phyloP scores from a whole-genome alignment of 495 filamentous ascomycete genomes.

The Cercophora scortea region DNA sequence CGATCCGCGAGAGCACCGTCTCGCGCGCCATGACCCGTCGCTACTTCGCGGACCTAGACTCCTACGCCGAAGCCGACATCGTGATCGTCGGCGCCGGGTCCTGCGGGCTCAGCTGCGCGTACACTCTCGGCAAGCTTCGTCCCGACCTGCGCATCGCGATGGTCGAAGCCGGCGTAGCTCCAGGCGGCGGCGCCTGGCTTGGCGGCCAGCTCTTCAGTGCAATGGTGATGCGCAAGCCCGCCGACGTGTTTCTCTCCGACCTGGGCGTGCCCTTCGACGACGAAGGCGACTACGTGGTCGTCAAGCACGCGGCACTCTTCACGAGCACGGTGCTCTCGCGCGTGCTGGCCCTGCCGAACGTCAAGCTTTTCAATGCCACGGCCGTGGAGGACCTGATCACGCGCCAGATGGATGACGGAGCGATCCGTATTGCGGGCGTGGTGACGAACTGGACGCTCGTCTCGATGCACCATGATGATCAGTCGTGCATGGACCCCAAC shows the following conservation, averaged over 20 bases:
- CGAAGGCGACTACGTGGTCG: slow-evolving; percentile 78
- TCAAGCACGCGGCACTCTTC: slow-evolving; percentile 89
- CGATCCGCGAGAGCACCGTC: slow-evolving; percentile 85
- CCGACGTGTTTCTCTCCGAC: slow-evolving; percentile 72
- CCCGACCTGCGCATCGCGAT: slow-evolving; percentile 89
- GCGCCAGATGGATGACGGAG: slow-evolving; percentile 40
- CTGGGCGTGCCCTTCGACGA: slow-evolving; percentile 81
- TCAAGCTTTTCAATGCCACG: slow-evolving; percentile 94
- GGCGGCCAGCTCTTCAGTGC: slow-evolving; percentile 87
- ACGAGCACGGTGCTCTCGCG: slow-evolving; percentile 76
- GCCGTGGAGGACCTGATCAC: slow-evolving; percentile 87
- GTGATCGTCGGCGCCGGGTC: slow-evolving; percentile 87
- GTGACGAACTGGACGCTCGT: slow-evolving; percentile 94
- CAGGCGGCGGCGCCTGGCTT: slow-evolving; percentile 86
- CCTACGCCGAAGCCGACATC: slow-evolving; percentile 83
- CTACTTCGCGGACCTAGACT: slow-evolving; percentile 85
- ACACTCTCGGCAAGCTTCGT: slow-evolving; percentile 72
- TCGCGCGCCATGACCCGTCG: slow-evolving; percentile 86
- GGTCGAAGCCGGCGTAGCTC: slow-evolving; percentile 78
- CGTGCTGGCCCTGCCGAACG: slow-evolving; percentile 75
- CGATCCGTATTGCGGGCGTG: slow-evolving; percentile 70
- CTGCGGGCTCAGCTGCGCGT: slow-evolving; percentile 77
- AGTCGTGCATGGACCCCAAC: slow-evolving; percentile 93
- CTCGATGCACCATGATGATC: slow-evolving; percentile 75
- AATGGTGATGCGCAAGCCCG: slow-evolving; percentile 91